Evolutionary conservation across 805 yeast genomes (phyloP).

Genomic region (Zygosaccharomyces bailii): DNA sequence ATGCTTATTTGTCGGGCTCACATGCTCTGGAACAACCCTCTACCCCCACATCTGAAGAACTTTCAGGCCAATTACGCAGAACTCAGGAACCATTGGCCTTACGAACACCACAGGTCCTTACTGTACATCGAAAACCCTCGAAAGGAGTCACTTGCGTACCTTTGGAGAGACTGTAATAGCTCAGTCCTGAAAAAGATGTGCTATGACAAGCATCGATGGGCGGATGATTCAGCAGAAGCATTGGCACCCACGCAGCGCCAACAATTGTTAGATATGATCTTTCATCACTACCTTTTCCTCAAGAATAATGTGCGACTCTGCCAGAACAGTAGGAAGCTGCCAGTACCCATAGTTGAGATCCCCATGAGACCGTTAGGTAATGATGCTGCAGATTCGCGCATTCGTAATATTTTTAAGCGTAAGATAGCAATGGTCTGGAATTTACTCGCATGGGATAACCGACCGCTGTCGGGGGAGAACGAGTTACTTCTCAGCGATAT

Average conservation of each 20-base stretch:
- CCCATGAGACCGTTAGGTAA: slow-evolving; percentile 26
- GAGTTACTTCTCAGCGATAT: slow-evolving; percentile 17
- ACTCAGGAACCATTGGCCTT: slow-evolving; percentile 23
- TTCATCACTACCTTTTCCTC: slow-evolving; percentile 22
- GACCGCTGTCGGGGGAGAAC: slow-evolving; percentile 13
- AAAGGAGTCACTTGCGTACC: slow-evolving; percentile 14
- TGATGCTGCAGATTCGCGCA: slow-evolving; percentile 20
- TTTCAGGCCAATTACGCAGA: slow-evolving; percentile 17
- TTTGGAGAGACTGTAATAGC: slow-evolving; percentile 17
- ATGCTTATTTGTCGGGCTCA: slow-evolving; percentile 19
- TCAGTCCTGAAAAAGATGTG: slow-evolving; percentile 13
- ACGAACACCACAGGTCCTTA: slow-evolving; percentile 19
- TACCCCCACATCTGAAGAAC: slow-evolving; percentile 16
- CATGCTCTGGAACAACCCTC: slow-evolving; percentile 17
- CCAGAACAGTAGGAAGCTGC: slow-evolving; percentile 16
- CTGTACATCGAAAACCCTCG: slow-evolving; percentile 18
- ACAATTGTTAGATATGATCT: slow-evolving; percentile 15
- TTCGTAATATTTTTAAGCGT: slow-evolving; percentile 19
- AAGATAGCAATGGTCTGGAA: slow-evolving; percentile 20
- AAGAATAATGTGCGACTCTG: slow-evolving; percentile 19
- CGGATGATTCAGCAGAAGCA: slow-evolving; percentile 4
- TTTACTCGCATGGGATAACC: slow-evolving; percentile 23
- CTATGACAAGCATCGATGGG: slow-evolving; percentile 17
- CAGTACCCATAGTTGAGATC: slow-evolving; percentile 26
- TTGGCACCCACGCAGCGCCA: slow-evolving; percentile 10